Conservation (phyloP, 2,329 filamentous ascomycete genomes). For the Berkeleyomyces basicola region DNA sequence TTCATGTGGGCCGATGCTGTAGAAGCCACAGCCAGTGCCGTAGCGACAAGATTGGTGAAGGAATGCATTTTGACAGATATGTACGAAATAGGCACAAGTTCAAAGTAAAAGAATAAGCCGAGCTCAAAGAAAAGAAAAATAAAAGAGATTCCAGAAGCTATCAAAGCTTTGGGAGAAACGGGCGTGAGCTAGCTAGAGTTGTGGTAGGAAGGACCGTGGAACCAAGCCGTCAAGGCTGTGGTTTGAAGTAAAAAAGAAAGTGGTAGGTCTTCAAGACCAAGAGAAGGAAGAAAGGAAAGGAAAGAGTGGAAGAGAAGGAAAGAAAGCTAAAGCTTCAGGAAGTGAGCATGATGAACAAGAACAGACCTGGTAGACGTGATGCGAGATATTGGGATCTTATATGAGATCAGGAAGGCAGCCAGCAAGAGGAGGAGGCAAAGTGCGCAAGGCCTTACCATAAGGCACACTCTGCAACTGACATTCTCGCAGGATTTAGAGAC, state of each 20-base stretch:
- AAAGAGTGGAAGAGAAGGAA: conserved; percentile 4
- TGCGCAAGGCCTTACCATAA: not conserved
- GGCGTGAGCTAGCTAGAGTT: not conserved
- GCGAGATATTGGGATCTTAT: not conserved
- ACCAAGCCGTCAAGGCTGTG: not conserved
- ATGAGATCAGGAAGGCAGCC: not conserved
- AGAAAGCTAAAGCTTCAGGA: not conserved
- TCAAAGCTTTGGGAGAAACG: conserved; percentile 1
- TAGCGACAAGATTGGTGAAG: conserved; percentile 26
- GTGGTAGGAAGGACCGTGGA: not conserved
- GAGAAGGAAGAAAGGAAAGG: not conserved
- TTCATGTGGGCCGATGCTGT: conserved; percentile 58
- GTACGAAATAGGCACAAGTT: not conserved
- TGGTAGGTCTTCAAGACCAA: conserved; percentile 10
- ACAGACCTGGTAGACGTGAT: not conserved
- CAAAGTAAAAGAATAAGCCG: not conserved
- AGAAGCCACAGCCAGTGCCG: conserved; percentile 39
- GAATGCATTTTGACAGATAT: not conserved
- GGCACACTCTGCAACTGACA: not conserved
- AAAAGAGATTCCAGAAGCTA: conserved; percentile 2
- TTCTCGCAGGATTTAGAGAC: not conserved
- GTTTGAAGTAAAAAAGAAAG: not conserved
- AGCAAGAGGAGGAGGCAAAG: not conserved
- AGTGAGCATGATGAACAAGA: not conserved
- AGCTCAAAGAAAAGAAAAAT: not conserved